Percentiles rank a stretch among this genome's conserved stretches.
These are phyloP conservation scores for Xerocomellus intermedius DNA, from an alignment of 768 basidiomycete genomes.

Conservation along the genomic window DNA sequence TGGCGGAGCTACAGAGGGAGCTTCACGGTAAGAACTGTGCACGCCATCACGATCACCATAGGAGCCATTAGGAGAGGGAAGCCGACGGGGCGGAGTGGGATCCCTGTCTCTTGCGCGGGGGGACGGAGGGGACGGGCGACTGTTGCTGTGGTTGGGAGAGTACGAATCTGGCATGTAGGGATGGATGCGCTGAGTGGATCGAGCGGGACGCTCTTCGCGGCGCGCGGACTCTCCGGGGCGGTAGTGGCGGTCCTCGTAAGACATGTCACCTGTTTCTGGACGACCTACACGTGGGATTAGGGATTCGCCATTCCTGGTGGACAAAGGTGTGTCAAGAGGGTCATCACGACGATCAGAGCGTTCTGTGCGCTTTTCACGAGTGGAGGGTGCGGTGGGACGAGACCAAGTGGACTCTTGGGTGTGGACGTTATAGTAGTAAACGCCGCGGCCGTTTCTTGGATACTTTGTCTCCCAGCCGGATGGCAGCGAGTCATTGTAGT, in stretches of 20 bases:
- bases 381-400: slow-evolving; percentile 40
- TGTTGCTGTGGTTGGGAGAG: slow-evolving; percentile 23
- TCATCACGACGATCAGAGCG: slow-evolving; percentile 29
- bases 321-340: slow-evolving; percentile 24
- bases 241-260: slow-evolving; percentile 65
- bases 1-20: slow-evolving; percentile 16
- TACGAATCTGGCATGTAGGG: slow-evolving; percentile 31
- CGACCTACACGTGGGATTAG: slow-evolving; percentile 29
- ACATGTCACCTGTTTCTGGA: slow-evolving; percentile 35
- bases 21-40: slow-evolving; percentile 21
- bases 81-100: slow-evolving; percentile 22
- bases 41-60: slow-evolving; percentile 23
- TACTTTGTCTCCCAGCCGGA: slow-evolving; percentile 60
- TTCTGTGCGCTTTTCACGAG: slow-evolving; percentile 25
- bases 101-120: slow-evolving; percentile 27
- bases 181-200: slow-evolving; percentile 23
- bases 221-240: slow-evolving; percentile 43
- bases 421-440: slow-evolving; percentile 58
- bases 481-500: slow-evolving; percentile 42
- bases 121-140: slow-evolving; percentile 22
- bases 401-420: slow-evolving; percentile 61
- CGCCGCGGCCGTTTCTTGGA: slow-evolving; percentile 46
- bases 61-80: slow-evolving; percentile 17
- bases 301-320: slow-evolving; percentile 24
- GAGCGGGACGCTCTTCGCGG: slow-evolving; percentile 26